These are phyloP conservation scores for Trametes cubensis DNA, from an alignment of 768 basidiomycete species.

Conservation along the genomic window DNA sequence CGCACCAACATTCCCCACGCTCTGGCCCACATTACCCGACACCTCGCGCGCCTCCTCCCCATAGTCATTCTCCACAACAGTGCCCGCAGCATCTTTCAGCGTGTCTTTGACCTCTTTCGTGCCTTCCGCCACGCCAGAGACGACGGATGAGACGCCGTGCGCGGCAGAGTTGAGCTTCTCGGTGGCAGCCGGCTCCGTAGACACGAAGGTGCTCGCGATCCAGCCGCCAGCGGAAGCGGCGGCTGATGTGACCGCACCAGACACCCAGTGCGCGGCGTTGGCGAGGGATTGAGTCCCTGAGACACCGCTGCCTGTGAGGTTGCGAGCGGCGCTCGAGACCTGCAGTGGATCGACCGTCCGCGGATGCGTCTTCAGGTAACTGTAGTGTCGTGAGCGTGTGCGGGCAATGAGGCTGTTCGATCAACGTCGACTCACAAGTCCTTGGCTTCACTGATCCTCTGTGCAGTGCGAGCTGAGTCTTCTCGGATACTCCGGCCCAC, in stretches of 20 bases:
- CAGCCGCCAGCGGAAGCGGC: constrained; percentile 30
- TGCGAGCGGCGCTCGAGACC: constrained; percentile 22
- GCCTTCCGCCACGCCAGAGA: constrained; percentile 18
- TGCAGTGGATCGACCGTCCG: constrained; percentile 20
- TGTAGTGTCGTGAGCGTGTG: not conserved
- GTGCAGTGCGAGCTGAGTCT: constrained; percentile 20
- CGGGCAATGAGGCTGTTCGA: not conserved
- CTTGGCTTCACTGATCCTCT: constrained; percentile 19
- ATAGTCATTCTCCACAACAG: constrained; percentile 29
- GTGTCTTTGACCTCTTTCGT: constrained; percentile 22
- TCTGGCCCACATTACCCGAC: constrained; percentile 21
- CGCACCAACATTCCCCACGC: constrained; percentile 25
- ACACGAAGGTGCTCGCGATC: constrained; percentile 26
- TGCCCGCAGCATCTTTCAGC: constrained; percentile 22
- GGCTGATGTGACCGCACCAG: constrained; percentile 22
- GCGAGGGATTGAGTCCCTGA: constrained; percentile 25
- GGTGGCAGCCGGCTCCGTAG: constrained; percentile 17
- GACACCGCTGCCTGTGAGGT: constrained; percentile 8
- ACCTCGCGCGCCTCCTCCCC: constrained; percentile 28
- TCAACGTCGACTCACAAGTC: constrained; percentile 12
- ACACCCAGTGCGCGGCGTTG: constrained; percentile 21
- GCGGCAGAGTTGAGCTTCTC: constrained; percentile 19
- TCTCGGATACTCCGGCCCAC: constrained; percentile 27
- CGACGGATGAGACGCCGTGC: constrained; percentile 15
- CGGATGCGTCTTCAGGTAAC: constrained; percentile 22